phyloP scores from a whole-genome alignment of 1,284 basidiomycete genomes.

The Crocinoboletus sp. region DNA sequence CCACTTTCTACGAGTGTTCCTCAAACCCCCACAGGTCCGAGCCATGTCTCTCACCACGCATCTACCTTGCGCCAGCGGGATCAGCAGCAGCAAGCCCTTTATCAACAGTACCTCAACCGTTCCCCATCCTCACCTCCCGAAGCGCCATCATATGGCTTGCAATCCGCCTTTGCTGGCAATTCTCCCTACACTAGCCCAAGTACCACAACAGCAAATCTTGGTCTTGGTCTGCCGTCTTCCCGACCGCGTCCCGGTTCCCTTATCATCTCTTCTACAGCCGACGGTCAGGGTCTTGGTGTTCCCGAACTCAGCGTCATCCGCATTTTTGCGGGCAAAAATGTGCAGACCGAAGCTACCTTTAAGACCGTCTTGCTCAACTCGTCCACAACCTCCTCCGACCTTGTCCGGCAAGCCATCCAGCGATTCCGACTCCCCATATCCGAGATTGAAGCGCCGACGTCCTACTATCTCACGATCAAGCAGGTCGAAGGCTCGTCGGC shows the following conservation, averaged over 20 bases:
- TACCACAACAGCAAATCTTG: conserved; percentile 34
- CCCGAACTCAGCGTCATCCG: conserved; percentile 92
- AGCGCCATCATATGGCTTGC: conserved; percentile 64
- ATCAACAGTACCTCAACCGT: conserved; percentile 82
- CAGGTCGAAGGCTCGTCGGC: conserved; percentile 84
- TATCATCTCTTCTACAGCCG: conserved; percentile 56
- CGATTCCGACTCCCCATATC: conserved; percentile 78
- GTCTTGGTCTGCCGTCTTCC: conserved; percentile 47
- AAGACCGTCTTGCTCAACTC: conserved; percentile 94
- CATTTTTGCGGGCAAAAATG: conserved; percentile 86
- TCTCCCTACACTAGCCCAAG: conserved; percentile 41
- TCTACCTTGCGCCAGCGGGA: conserved; percentile 81
- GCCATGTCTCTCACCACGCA: conserved; percentile 40
- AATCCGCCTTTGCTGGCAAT: conserved; percentile 50
- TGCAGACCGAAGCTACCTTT: conserved; percentile 94
- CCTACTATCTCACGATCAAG: conserved; percentile 93
- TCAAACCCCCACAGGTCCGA: conserved; percentile 34
- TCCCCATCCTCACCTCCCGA: conserved; percentile 76
- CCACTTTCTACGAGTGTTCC: conserved; percentile 32
- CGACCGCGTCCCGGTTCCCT: conserved; percentile 69
- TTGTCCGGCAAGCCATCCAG: conserved; percentile 90
- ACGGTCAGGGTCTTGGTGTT: conserved; percentile 58
- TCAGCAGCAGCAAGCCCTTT: conserved; percentile 83
- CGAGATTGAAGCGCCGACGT: conserved; percentile 45
- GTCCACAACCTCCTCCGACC: conserved; percentile 77